phyloP scores from a whole-genome alignment of 345 rosid genomes.

The Zanthoxylum bungeanum region DNA sequence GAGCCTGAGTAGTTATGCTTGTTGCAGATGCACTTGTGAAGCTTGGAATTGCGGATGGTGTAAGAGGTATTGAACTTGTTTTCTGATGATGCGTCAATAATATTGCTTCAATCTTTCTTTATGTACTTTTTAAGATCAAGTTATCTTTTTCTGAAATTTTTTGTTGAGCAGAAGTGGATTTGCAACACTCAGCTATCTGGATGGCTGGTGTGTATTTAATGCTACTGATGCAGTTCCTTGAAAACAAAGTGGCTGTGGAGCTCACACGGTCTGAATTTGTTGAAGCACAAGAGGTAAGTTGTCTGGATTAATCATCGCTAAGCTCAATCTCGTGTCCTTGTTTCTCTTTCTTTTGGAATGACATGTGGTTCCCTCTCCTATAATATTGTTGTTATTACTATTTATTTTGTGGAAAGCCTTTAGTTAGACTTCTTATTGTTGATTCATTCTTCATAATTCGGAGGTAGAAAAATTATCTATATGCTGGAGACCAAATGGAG shows the following conservation, averaged over 20 bases:
- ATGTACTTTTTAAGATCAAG: conserved; percentile 13
- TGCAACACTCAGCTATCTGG: conserved; percentile 91
- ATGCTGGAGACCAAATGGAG: not conserved
- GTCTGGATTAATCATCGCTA: not conserved
- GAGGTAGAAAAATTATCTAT: not conserved
- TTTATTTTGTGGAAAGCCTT: not conserved
- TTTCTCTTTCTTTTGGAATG: not conserved
- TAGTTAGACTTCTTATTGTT: not conserved
- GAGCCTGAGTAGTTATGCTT: conserved; percentile 23
- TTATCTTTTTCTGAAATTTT: conserved; percentile 11
- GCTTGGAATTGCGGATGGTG: conserved; percentile 82
- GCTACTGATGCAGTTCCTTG: conserved; percentile 94
- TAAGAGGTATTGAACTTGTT: conserved; percentile 50
- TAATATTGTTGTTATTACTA: not conserved
- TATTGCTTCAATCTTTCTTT: conserved; percentile 4
- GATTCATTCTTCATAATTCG: not conserved
- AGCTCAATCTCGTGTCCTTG: not conserved
- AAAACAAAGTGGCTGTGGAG: conserved; percentile 94
- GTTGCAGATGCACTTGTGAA: conserved; percentile 75
- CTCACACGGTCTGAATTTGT: conserved; percentile 93
- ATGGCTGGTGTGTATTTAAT: conserved; percentile 92
- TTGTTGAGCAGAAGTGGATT: conserved; percentile 69
- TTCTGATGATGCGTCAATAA: conserved; percentile 14
- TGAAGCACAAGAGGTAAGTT: conserved; percentile 81
- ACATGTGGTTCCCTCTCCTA: not conserved